Evolutionary conservation across 176 grass and related monocot genomes (phyloP).

Genomic region (Juncus effusus): DNA sequence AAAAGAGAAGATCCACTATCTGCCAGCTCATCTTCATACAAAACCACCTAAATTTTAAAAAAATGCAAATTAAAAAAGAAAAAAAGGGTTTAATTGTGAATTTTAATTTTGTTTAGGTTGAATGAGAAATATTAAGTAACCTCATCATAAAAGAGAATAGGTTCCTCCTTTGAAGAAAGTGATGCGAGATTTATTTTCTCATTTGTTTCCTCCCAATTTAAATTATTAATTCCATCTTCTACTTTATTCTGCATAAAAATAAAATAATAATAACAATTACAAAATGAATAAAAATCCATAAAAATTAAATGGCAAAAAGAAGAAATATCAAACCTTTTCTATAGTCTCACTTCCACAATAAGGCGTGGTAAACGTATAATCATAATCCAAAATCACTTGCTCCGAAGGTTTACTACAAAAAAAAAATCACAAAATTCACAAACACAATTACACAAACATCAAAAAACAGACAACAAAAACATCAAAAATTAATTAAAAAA

Average conservation of each 20-base stretch:
- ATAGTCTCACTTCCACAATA: slow-evolving; percentile 61
- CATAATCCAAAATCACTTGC: slow-evolving; percentile 93
- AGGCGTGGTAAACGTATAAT: slow-evolving; percentile 93
- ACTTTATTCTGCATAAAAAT: slow-evolving; percentile 43
- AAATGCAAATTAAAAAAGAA: neutral
- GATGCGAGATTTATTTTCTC: slow-evolving; percentile 72
- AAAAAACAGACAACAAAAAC: slow-evolving; percentile 3
- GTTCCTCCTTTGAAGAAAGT: slow-evolving; percentile 64
- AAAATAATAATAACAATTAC: neutral
- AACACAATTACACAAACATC: neutral
- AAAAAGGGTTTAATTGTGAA: no score
- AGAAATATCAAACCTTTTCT: slow-evolving; percentile 16
- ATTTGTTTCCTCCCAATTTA: slow-evolving; percentile 67
- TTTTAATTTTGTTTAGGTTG: no score
- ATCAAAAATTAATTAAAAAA: slow-evolving; percentile 5
- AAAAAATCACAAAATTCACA: slow-evolving; percentile 13
- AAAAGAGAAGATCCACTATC: slow-evolving; percentile 89
- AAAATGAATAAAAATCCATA: slow-evolving; percentile 1
- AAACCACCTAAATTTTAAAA: slow-evolving; percentile 54
- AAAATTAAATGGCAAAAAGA: slow-evolving; percentile 11
- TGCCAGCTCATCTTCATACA: slow-evolving; percentile 96
- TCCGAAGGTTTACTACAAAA: slow-evolving; percentile 79
- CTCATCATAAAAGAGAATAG: slow-evolving; percentile 92
- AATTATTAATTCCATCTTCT: slow-evolving; percentile 37
- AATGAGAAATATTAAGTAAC: slow-evolving; percentile 28